Evolutionary conservation across 2,329 filamentous ascomycete species (phyloP), one percentile per base, ranked within the genome.

Genomic region (Hypoxylon sp.): DNA sequence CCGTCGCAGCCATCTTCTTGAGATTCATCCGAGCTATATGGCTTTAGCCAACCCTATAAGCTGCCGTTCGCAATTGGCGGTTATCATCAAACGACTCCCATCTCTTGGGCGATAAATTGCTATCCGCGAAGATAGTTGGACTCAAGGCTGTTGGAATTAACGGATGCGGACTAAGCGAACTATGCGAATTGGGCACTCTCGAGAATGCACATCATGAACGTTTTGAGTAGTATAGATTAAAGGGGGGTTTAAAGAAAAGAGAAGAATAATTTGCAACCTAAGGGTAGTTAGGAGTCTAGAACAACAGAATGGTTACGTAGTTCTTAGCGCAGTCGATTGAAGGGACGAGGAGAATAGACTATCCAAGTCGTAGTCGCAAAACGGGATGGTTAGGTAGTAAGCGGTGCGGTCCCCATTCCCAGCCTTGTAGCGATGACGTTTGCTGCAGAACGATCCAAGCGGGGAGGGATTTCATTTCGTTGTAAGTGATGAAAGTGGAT

Each of bases 1-100:
- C 76, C 50, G 75, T 79, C 17, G 77, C 77, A 57, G 77, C 77
- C 77, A 78, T 78, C 30, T 56, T 71, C 43, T 61, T 68, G 56
- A 68, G 21, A 70, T 68, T 66, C 65, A 68, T 68, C 56, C 63
- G 65, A 63, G 43, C 50, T 66, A 34, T 30, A 36, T 48, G 19
- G 13, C 14, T 53, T 49, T 48, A 41, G 25, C 19, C 53, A 23
- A 52, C 41, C 17, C 17, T 67, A 46, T 30, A 51, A 25, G 49
- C 41, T 58, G 34, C 43, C 48, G 64, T 55, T 60, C 46, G 67
- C 63, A 64, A 67, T 69, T 67, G 64, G 57, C 48, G 57, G 28
- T 34, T 61, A 38, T 51, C 46, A 55, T 69, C 36, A 64, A 56
- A 60, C 57, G 55, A 51, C 36, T 60, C 68, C 65, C 68, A 71